These are phyloP conservation scores for Rhodotorula sp. DNA, from an alignment of 1,284 basidiomycete species.

Conservation along the genomic window DNA sequence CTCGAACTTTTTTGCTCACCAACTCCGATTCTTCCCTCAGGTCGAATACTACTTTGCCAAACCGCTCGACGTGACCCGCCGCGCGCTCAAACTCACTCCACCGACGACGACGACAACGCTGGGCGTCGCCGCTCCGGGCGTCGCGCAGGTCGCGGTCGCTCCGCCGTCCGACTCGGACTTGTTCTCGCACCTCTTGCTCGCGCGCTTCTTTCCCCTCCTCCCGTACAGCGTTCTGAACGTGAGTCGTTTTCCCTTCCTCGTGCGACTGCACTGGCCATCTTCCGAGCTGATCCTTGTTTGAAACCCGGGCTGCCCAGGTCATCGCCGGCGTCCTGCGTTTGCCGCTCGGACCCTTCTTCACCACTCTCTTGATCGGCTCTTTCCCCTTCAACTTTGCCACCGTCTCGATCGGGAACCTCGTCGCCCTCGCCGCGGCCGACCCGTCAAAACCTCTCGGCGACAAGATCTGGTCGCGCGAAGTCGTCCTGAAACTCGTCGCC, in stretches of 20 bases:
- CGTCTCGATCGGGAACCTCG: slow-evolving; percentile 43
- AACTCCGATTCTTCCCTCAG: slow-evolving; percentile 6
- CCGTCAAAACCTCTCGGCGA: slow-evolving; percentile 32
- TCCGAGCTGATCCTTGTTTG: too few relatives aligned
- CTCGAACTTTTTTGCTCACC: background rate
- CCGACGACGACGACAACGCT: background rate
- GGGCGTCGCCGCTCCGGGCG: background rate
- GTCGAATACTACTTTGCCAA: slow-evolving; percentile 45
- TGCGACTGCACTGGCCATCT: too few relatives aligned
- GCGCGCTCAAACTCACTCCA: slow-evolving; percentile 32
- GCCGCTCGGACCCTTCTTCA: slow-evolving; percentile 44
- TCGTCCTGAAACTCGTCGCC: slow-evolving; percentile 42
- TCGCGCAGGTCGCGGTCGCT: background rate
- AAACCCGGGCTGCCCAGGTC: slow-evolving; percentile 14
- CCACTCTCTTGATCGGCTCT: slow-evolving; percentile 45
- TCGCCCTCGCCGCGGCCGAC: slow-evolving; percentile 41
- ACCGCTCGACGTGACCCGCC: slow-evolving; percentile 41
- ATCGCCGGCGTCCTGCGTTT: slow-evolving; percentile 46
- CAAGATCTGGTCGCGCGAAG: slow-evolving; percentile 44
- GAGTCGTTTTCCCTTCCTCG: background rate
- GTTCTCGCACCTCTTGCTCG: slow-evolving; percentile 44
- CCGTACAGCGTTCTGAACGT: slow-evolving; percentile 46
- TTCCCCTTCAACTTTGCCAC: slow-evolving; percentile 47
- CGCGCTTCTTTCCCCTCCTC: slow-evolving; percentile 45
- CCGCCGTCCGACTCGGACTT: slow-evolving; percentile 38